Conservation (phyloP, 2,329 filamentous ascomycete species). For the Microsporum canis region DNA sequence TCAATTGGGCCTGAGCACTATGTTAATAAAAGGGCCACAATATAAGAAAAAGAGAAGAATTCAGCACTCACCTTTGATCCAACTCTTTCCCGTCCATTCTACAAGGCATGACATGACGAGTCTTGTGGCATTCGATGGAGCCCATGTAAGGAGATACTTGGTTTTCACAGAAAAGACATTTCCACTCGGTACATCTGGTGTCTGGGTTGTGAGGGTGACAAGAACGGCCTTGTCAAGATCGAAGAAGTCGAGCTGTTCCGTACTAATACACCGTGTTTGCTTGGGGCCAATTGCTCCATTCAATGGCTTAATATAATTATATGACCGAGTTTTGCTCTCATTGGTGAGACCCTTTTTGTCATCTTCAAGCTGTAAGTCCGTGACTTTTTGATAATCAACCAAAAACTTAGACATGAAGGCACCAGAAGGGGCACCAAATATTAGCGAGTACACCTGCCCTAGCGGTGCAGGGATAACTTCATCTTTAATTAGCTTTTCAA, state of each 20-base stretch:
- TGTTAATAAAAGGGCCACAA: neutral
- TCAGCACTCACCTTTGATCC: slow-evolving; percentile 66
- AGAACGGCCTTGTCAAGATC: slow-evolving; percentile 81
- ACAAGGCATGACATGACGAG: slow-evolving; percentile 80
- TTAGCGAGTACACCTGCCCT: slow-evolving; percentile 77
- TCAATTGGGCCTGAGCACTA: slow-evolving; percentile 67
- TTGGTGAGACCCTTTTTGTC: slow-evolving; percentile 67
- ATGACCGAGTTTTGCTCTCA: slow-evolving; percentile 63
- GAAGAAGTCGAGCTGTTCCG: slow-evolving; percentile 68
- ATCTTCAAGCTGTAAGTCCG: slow-evolving; percentile 70
- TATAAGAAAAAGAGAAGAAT: neutral
- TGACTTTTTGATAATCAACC: slow-evolving; percentile 73
- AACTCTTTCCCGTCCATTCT: slow-evolving; percentile 96
- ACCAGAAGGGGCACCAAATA: slow-evolving; percentile 72
- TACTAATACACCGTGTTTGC: slow-evolving; percentile 88
- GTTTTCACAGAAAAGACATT: slow-evolving; percentile 89
- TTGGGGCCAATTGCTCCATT: slow-evolving; percentile 74
- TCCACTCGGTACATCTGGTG: slow-evolving; percentile 87
- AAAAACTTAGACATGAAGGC: slow-evolving; percentile 81
- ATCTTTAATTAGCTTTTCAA: slow-evolving; percentile 74
- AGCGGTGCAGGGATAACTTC: slow-evolving; percentile 77
- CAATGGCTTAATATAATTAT: slow-evolving; percentile 85
- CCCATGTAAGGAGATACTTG: slow-evolving; percentile 90
- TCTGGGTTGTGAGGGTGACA: slow-evolving; percentile 73
- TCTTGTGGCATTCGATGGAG: slow-evolving; percentile 70